Percentiles rank a stretch among this genome's conserved stretches.
phyloP scores from a whole-genome alignment of 352 stramenopile species.

The Thalassiosira mediterranea region DNA sequence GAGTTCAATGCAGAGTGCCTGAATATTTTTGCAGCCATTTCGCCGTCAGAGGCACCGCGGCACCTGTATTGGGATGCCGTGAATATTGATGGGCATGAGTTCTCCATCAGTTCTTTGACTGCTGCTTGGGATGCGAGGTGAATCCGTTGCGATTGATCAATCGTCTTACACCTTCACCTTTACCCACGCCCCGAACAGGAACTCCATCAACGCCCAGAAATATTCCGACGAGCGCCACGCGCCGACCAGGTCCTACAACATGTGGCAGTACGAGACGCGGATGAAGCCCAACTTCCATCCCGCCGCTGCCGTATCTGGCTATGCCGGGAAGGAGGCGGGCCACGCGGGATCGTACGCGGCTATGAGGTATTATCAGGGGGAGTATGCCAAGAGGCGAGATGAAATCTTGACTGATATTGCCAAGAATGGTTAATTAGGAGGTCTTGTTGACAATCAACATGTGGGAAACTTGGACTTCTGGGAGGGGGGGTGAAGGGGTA shows the following conservation, averaged over 20 bases:
- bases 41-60: too few species aligned
- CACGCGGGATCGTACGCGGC: slow-evolving; percentile 42
- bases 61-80: too few species aligned
- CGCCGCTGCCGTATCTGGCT: slow-evolving; percentile 34
- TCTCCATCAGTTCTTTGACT: too few species aligned
- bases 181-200: too few species aligned
- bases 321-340: slow-evolving; percentile 41
- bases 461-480: too few species aligned
- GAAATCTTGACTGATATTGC: slow-evolving; percentile 62
- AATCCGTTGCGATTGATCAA: neutral
- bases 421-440: slow-evolving; percentile 39
- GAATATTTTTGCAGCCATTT: too few species aligned
- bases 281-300: slow-evolving; percentile 42
- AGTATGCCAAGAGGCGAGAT: slow-evolving; percentile 50
- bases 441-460: slow-evolving; percentile 2
- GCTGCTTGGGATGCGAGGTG: too few species aligned
- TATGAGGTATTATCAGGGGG: slow-evolving; percentile 45
- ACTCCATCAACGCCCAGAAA: slow-evolving; percentile 56
- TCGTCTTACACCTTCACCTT: too few species aligned
- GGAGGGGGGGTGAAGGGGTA: neutral
- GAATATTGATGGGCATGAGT: too few species aligned
- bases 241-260: slow-evolving; percentile 45
- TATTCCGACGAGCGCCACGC: slow-evolving; percentile 44
- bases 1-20: too few species aligned
- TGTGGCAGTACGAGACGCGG: slow-evolving; percentile 30